phyloP scores from a whole-genome alignment of 2,329 filamentous ascomycete species.

The Chaetomium sp. region DNA sequence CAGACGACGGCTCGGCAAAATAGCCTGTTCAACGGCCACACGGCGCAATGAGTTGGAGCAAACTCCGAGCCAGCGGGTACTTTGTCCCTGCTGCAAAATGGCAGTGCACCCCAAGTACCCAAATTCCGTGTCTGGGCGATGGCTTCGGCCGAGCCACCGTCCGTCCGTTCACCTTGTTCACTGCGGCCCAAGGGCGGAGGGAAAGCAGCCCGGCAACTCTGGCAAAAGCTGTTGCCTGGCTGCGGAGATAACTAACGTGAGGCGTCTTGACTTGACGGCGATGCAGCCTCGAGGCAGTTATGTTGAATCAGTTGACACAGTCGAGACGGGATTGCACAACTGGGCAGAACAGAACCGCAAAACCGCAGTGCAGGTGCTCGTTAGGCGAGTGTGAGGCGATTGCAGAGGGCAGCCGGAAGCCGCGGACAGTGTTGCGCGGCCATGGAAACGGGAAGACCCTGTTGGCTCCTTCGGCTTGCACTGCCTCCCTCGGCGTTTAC shows the following conservation, averaged over 20 bases:
- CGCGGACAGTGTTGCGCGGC: conserved; percentile 16
- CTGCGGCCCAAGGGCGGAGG: conserved; percentile 1
- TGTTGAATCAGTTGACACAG: not conserved
- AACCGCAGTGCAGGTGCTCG: not conserved
- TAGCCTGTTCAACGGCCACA: conserved; percentile 31
- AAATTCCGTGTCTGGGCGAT: not conserved
- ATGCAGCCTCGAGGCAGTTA: not conserved
- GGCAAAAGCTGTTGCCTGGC: not conserved
- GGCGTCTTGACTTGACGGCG: not conserved
- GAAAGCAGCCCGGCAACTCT: not conserved
- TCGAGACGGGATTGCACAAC: conserved; percentile 12
- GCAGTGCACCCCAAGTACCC: not conserved
- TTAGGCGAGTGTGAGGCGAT: not conserved
- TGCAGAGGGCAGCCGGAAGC: conserved; percentile 1
- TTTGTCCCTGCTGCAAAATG: not conserved
- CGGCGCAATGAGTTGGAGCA: conserved; percentile 22
- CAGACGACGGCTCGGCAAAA: conserved; percentile 23
- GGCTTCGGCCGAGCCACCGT: not conserved
- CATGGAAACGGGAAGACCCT: conserved; percentile 17
- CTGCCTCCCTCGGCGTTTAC: conserved; percentile 26
- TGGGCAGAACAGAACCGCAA: too few species aligned
- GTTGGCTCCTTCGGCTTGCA: conserved; percentile 24
- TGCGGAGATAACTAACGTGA: not conserved
- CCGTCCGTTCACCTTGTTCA: not conserved
- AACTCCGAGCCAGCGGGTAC: conserved; percentile 9